Base-by-base conservation (phyloP, 805 yeast species). In the Lachancea thermotolerans region DNA sequence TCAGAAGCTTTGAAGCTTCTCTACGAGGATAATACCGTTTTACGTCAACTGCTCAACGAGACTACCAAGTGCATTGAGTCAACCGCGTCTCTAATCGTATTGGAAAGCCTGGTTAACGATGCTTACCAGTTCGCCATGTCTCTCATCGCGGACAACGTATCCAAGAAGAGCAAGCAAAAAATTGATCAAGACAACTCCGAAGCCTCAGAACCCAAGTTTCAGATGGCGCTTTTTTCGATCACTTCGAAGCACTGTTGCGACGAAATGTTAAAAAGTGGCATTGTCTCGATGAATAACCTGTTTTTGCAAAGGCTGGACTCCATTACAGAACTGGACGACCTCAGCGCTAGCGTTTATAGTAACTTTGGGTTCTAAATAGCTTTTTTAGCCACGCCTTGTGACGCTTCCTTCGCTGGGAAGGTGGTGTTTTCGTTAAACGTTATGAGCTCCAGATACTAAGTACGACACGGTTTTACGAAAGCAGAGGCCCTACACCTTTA, bases 261-360 rank as follows among this genome's bases (percentile, higher is more conserved):
- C 8, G 57, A 58, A 18, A 56, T 60, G 52, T 37, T 55, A 41
- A 53, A 53, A 33, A 55, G 55, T 25, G 58, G 57, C n/a, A 48
- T 52, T 4, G 57, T 52, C 6, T 55, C 59, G 7, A 47, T 48
- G 49, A 54, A 53, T 34, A 61, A 60, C 44, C 49, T 51, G 31
- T 55, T 45, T 34, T 35, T 60, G 28, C 47, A 55, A 37, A 47
- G 55, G 15, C 44, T 62, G 11, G 61, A 62, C 38, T 37, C 58
- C 9, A 49, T 59, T 2, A 48, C 51, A 3, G 88, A 81, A 51
- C 72, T 90, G 46, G 95, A 86, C 52, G 96, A 88, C 49, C 74
- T 90, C 53, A 82, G 95, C 66, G 97, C 97, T 4, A 75, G 88
- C 53, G 90, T 90, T 8, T 90, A 90, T 63, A 83, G 95, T 15